Evolutionary conservation across 768 basidiomycete genomes (phyloP), one percentile per base, ranked within the genome.

Genomic region (Lactarius tabidus): DNA sequence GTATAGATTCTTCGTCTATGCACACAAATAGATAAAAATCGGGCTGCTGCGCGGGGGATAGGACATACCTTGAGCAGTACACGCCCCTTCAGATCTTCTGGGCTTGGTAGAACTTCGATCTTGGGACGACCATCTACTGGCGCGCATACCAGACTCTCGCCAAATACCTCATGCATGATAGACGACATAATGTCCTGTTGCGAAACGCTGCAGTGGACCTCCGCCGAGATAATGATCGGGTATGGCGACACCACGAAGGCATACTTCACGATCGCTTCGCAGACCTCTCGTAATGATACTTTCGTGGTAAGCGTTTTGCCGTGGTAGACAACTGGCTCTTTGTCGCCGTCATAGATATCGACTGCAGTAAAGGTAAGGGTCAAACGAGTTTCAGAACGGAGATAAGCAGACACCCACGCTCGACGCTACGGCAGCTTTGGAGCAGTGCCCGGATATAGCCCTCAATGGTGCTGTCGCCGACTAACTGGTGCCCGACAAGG

Each of bases 391-490:
- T 29, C 35, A 6, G 51, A 51, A 53, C 38, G 53, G 35, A 57
- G 45, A 28, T 6, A 38, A 58, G 20, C 12, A 39, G 15, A 58
- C 3, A 82, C 90, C 69, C 70, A 95, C 95, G 75, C 75, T 98
- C 95, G 33, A 98, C 95, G 62, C 91, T 93, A n/a, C 95, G 84
- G 73, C 95, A 96, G 39, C 92, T 85, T 57, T 90, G 91, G 48
- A 97, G 79, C 45, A 98, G 78, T 1, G 95, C 95, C 0, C 96
- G 82, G 62, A 98, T 94, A 73, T 98, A 98, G 0, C 96, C 86
- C 72, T 97, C 95, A 31, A 93, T 85, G 0, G 95, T 95, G 66
- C 91, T 93, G 35, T 88, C 85, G 6, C 96, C 96, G 48, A 95
- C 82, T 4, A 93, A 81, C 71, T 95, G 93, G 71, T 91, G 83